Evolutionary conservation across 495 filamentous ascomycete species (phyloP).

Genomic region (Sporormia fimetaria): DNA sequence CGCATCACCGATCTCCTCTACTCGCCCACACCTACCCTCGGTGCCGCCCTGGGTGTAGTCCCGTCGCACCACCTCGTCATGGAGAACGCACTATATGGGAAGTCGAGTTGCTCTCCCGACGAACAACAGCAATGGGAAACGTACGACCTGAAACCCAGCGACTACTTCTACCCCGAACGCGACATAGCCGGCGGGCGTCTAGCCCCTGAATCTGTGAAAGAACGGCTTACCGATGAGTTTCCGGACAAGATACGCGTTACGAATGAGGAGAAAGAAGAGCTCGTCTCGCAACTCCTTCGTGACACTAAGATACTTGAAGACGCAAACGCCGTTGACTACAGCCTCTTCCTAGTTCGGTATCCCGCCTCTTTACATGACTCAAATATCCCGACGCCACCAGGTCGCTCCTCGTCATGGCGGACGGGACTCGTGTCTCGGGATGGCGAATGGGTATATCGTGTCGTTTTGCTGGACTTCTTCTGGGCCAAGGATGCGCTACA

Average conservation of each 20-base stretch:
- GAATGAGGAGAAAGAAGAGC: constrained; percentile 38
- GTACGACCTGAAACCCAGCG: constrained; percentile 59
- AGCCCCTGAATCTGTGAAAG: constrained; percentile 46
- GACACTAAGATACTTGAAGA: constrained; percentile 51
- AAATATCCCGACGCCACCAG: constrained; percentile 11
- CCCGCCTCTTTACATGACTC: constrained; percentile 28
- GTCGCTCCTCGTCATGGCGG: constrained; percentile 36
- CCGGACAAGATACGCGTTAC: constrained; percentile 50
- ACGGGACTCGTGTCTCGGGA: constrained; percentile 46
- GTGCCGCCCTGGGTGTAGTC: constrained; percentile 41
- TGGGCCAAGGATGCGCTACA: constrained; percentile 56
- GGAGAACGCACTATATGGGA: constrained; percentile 56
- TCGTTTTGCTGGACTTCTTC: constrained; percentile 56
- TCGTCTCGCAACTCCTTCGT: constrained; percentile 39
- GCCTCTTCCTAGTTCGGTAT: constrained; percentile 52
- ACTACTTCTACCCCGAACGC: constrained; percentile 61
- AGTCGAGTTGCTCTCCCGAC: constrained; percentile 30
- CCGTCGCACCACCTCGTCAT: constrained; percentile 61
- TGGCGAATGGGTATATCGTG: constrained; percentile 52
- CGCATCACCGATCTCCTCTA: constrained; percentile 58
- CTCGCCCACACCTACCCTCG: constrained; percentile 42
- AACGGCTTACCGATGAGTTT: constrained; percentile 50
- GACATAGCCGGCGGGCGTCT: constrained; percentile 51
- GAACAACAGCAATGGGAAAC: constrained; percentile 44
- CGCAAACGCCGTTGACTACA: constrained; percentile 58